These are phyloP conservation scores for Bryum argenteum DNA, from an alignment of 225 moss, liverwort and hornwort genomes.

Conservation along the genomic window DNA sequence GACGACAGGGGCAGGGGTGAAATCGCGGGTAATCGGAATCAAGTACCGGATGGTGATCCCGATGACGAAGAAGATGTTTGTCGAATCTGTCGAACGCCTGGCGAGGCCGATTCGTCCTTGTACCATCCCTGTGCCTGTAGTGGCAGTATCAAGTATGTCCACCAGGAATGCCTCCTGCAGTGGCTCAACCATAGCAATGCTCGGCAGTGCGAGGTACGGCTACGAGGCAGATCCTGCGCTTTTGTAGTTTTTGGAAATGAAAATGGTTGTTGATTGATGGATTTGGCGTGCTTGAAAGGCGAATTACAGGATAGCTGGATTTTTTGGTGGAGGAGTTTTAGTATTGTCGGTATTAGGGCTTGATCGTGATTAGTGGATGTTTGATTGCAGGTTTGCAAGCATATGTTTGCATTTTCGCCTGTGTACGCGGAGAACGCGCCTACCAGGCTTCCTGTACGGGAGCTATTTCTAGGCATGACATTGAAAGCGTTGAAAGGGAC, in stretches of 20 bases:
- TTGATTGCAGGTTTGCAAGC: conserved; percentile 99
- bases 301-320: neutral
- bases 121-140: conserved; percentile 73
- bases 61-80: conserved; percentile 71
- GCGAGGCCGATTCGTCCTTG: conserved; percentile 60
- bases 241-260: neutral
- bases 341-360: conserved; percentile 24
- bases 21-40: conserved; percentile 6
- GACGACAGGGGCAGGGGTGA: conserved; percentile 22
- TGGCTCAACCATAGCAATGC: conserved; percentile 79
- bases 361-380: conserved; percentile 11
- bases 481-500: conserved; percentile 78
- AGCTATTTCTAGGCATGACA: conserved; percentile 81
- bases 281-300: neutral
- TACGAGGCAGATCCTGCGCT: neutral
- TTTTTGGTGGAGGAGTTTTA: conserved; percentile 1
- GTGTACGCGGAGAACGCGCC: conserved; percentile 91
- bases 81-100: conserved; percentile 72
- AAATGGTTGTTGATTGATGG: conserved; percentile 10
- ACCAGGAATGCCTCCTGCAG: conserved; percentile 71
- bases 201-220: conserved; percentile 65
- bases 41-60: conserved; percentile 42
- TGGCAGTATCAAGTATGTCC: conserved; percentile 77
- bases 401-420: conserved; percentile 97
- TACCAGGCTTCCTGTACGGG: conserved; percentile 82